A percentile compares a stretch with the other conserved stretches of the same genome.
Conservation (phyloP, 306 rosid genomes). For the Rubus parviflorus region DNA sequence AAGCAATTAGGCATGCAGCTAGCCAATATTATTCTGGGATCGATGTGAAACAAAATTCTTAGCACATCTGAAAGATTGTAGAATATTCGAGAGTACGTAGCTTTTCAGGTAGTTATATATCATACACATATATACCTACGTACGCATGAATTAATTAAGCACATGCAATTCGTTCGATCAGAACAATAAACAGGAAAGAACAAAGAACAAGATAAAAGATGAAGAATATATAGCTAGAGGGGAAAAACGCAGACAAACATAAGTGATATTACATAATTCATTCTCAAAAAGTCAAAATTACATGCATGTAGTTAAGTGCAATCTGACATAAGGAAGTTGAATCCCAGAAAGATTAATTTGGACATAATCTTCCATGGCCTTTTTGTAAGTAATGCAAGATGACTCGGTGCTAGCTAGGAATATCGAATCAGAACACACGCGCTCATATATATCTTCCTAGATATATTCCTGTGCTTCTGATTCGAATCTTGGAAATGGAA, state of each 20-base stretch:
- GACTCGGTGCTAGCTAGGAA: conserved; percentile 6
- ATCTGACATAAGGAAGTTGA: background rate
- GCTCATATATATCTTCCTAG: background rate
- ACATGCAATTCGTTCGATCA: background rate
- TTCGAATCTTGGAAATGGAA: conserved; percentile 6
- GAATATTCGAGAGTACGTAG: background rate
- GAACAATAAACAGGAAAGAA: background rate
- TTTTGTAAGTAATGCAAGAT: background rate
- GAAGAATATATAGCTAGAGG: background rate
- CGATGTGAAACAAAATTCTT: conserved; percentile 11
- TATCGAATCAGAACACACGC: background rate
- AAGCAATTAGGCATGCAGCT: background rate
- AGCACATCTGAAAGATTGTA: background rate
- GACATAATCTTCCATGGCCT: background rate
- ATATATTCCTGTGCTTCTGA: conserved; percentile 4
- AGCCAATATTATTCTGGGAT: conserved; percentile 1
- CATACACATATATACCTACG: background rate
- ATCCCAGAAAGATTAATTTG: background rate
- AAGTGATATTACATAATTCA: conserved; percentile 1
- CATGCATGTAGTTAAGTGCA: background rate
- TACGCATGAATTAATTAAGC: no score
- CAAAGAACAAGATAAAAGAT: background rate
- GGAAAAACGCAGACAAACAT: background rate
- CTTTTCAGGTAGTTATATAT: background rate
- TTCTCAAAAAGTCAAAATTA: conserved; percentile 3